A percentile compares a stretch with the other conserved stretches of the same genome.
Evolutionary conservation across 345 rosid species (phyloP).

Genomic region (Hypericum androsaemum): DNA sequence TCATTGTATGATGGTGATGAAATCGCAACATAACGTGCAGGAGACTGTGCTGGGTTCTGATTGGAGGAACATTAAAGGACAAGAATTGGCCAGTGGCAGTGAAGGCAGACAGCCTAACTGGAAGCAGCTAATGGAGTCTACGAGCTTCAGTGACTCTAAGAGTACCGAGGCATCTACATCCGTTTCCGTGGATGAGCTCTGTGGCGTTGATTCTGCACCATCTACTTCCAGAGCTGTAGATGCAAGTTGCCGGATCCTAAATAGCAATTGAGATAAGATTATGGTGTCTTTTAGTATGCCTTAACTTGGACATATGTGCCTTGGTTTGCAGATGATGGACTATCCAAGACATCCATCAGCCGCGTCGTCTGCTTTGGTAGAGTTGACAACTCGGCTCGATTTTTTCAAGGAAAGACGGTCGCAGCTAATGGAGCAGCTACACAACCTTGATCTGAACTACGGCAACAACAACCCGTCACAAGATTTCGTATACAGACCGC

Average conservation of each 20-base stretch:
- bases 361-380: slow-evolving; percentile 82
- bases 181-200: slow-evolving; percentile 50
- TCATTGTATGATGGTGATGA: no score
- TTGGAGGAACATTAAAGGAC: slow-evolving; percentile 71
- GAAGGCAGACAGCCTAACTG: slow-evolving; percentile 57
- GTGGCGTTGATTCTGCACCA: slow-evolving; percentile 62
- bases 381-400: slow-evolving; percentile 91
- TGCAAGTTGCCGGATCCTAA: slow-evolving; percentile 35
- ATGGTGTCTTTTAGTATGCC: not conserved
- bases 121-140: slow-evolving; percentile 55
- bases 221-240: slow-evolving; percentile 76
- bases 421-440: slow-evolving; percentile 95
- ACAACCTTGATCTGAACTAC: slow-evolving; percentile 82
- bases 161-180: slow-evolving; percentile 59
- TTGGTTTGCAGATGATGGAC: slow-evolving; percentile 46
- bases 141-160: slow-evolving; percentile 58
- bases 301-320: no score
- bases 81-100: slow-evolving; percentile 49
- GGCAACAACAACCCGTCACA: slow-evolving; percentile 57
- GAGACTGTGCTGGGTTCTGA: slow-evolving; percentile 54
- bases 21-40: slow-evolving; percentile 27
- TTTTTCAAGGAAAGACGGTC: slow-evolving; percentile 98
- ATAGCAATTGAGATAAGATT: not conserved
- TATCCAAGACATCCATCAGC: slow-evolving; percentile 69
- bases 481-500: slow-evolving; percentile 73